These are phyloP conservation scores for Botrytis hyacinthi DNA, from an alignment of 2,329 filamentous ascomycete genomes.

Conservation along the genomic window DNA sequence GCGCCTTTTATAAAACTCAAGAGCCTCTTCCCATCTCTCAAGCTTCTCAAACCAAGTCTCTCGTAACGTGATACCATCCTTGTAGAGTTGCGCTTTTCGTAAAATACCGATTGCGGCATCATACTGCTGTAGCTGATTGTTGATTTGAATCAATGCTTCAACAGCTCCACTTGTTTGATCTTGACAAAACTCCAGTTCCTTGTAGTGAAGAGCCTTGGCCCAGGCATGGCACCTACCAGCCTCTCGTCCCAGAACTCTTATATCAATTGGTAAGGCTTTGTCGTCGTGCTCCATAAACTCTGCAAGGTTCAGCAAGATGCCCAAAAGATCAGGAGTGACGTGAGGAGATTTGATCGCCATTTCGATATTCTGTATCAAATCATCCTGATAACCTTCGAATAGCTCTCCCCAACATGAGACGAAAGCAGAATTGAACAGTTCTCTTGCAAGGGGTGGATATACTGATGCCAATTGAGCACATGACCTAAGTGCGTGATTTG, in stretches of 20 bases:
- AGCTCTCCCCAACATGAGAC: conserved; percentile 98
- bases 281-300: conserved; percentile 99
- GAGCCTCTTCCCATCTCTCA: conserved; percentile 95
- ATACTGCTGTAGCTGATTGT: conserved; percentile 97
- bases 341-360: conserved; percentile 92
- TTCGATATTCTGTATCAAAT: conserved; percentile 93
- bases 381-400: conserved; percentile 95
- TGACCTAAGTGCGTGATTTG: conserved; percentile 89
- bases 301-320: conserved; percentile 89
- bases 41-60: conserved; percentile 99
- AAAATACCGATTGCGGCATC: conserved; percentile 98
- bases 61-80: conserved; percentile 86
- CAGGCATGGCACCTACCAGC: conserved; percentile 97
- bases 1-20: conserved; percentile 86
- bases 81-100: conserved; percentile 91
- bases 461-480: conserved; percentile 89
- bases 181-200: conserved; percentile 96
- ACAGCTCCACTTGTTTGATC: conserved; percentile 95
- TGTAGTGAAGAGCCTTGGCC: conserved; percentile 97
- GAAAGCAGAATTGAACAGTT: conserved; percentile 97
- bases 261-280: conserved; percentile 96
- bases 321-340: conserved; percentile 91
- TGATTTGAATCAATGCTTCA: conserved; percentile 97
- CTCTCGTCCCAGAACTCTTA: conserved; percentile 88
- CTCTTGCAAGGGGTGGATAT: conserved; percentile 86